Evolutionary conservation across 768 basidiomycete species (phyloP), one percentile per base, ranked within the genome.

Genomic region (Tylopilus cervinicoccineus): DNA sequence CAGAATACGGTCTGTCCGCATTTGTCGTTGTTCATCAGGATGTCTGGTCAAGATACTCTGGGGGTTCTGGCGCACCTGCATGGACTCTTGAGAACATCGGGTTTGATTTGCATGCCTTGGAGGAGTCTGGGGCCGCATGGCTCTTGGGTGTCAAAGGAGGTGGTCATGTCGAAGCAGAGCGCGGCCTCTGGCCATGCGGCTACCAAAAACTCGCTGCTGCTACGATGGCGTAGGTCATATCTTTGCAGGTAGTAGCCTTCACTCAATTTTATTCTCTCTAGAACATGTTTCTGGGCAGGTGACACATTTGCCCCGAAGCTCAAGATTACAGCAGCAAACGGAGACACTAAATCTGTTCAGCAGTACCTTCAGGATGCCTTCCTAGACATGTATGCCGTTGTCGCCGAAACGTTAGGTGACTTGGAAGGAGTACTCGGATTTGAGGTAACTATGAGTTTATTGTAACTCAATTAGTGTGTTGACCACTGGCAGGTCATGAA

Each of bases 41-140:
- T 63, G 92, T 97, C 27, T 97, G 92, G 89, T 95, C 93, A 0
- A 82, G 95, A 5, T 94, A 93, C 58, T 83, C 84, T 3, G 95
- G 95, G 8, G 95, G 95, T 37, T 95, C 92, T 2, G 95, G 96
- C 2, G 94, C 95, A 0, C 96, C 96, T 1, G 92, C 89, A 4
- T 99, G 96, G 95, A 96, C 93, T 1, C 72, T 98, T 2, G 85
- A 91, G 51, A 67, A 78, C 10, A 86, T 83, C 8, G 96, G 95
- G 0, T 92, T 98, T 53, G 88, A 95, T 61, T 70, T 96, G 3
- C 70, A 78, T 36, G 79, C 80, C 1, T 71, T 98, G 4, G 92
- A 94, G 53, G 80, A 86, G 47, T 81, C 85, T 0, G 88, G 86
- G 1, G 88, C 93, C 0, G 95, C 93, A 0, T 97, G 94, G 84